Base-by-base conservation (phyloP, 2,329 filamentous ascomycete genomes). In the Claviceps sp. region DNA sequence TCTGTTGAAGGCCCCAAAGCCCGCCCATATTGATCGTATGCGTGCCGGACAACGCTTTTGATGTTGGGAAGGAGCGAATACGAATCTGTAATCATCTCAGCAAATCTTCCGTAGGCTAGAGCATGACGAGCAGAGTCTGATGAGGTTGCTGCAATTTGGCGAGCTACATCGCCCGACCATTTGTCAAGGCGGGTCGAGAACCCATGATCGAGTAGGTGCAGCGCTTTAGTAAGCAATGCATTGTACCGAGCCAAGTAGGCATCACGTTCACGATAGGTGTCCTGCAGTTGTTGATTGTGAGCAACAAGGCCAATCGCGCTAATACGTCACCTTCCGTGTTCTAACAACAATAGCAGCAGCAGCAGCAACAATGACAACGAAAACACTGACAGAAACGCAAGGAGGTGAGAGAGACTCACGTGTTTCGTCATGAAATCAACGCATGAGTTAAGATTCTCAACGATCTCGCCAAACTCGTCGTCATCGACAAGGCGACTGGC, bases 391-490 rank as follows among this genome's bases (percentile, higher is more conserved):
- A 34, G 30, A 4, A 34, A 13, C 10, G 16, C 24, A 38, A 22
- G 30, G 30, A 22, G 5, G 1, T 38, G 45, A 16, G 22, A 13
- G 38, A 10, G 45, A 66, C 83, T 65, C 68, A 89, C 86, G 71
- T 96, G 88, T 50, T 80, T 76, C 55, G 87, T 80, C 89, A 97
- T 96, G 64, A 97, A 97, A 34, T 84, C 84, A 59, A 98, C 81
- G 65, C 91, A 98, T 50, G 88, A 82, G 67, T 97, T 90, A 48
- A 98, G 73, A 56, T 89, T 91, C 47, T 80, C 77, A 48, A 98
- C 72, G 75, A 97, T 94, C 50, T 95, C 87, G 2, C 85, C 82
- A 62, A 97, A 96, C 45, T 87, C 85, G 49, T 85, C 82, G 52
- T 85, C 84, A 46, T 90, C 85, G 16, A 96, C 90, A 52, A 95